Base-by-base conservation (phyloP, 352 stramenopile species). In the Phytophthora tentaculata region DNA sequence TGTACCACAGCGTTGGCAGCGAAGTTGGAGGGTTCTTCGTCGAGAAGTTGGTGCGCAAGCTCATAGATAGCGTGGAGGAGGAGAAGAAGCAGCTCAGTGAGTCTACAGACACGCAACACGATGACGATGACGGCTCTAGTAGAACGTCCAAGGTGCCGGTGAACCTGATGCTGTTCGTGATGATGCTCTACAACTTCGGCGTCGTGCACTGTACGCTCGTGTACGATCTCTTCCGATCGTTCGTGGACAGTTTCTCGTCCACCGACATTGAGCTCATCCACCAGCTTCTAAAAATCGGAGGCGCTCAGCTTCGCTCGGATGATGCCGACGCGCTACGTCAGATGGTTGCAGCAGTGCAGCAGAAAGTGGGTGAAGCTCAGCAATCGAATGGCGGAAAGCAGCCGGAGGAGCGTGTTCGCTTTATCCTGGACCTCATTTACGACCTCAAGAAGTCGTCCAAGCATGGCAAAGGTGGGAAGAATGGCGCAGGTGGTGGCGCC, bases 361-460 rank as follows among this genome's bases (percentile, higher is more conserved):
- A 90, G 13, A 95, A 95, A 62, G 82, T 92, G 24, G 67, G 73
- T 20, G 64, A 78, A 43, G 61, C 67, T 20, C 69, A 80, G 52
- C 47, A 75, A 78, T 35, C 76, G 64, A 60, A 69, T 26, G 29
- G 55, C 12, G 56, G 50, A 20, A 70, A 54, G 41, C 64, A 88
- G 61, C 75, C 64, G 6, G 69, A 84, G n/a, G 81, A 91, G 56
- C 84, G 85, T 50, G 74, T 93, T 61, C 83, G 84, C 10, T 95
- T 94, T 72, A 97, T 99, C 67, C 74, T 99, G 24, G 94, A 98
- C 56, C 87, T 98, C 13, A 98, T 99, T 54, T 97, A 95, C 64
- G 94, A 98, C 70, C 80, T 99, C 20, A 98, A 98, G 74, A 98
- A 99, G 74, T 77, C 84, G 61, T 97, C 96, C 61, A 98, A 97